Base-by-base conservation (phyloP, 768 basidiomycete genomes). In the Hemileccinum impolitum region DNA sequence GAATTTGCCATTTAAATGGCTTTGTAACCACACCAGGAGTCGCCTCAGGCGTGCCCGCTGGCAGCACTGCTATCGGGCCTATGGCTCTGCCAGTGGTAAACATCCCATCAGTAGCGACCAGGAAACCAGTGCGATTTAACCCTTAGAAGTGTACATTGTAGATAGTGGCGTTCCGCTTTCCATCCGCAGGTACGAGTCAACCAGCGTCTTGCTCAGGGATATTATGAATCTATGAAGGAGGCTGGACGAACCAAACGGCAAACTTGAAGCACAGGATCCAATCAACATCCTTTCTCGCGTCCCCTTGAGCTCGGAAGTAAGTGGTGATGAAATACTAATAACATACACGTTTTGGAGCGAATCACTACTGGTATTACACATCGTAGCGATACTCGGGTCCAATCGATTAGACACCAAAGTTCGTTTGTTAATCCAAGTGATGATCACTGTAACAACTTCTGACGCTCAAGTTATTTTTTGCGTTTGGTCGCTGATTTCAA, bases 401-500 rank as follows among this genome's bases (percentile, higher is more conserved):
- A 35, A 47, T 44, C n/a, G 39, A 21, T 14, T 34, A 49, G 3
- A 59, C 31, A 31, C 28, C 26, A 50, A 23, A n/a, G 37, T 32
- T 38, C 25, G n/a, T 32, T 43, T 39, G 18, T 30, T 31, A 18
- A 25, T 26, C 25, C 12, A 14, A 38, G 36, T n/a, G 14, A 43
- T 15, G 28, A 26, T 45, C 17, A 39, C 19, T n/a, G 23, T 23
- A 30, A n/a, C 5, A 40, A 8, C 19, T 18, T 36, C 17, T 21
- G 3, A 28, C 17, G 31, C 7, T 45, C 25, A 6, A 17, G 25
- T 64, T 52, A 74, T 54, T 71, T 74, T 63, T 69, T 73, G 56
- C 72, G 71, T 56, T 73, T 73, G 35, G 62, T 56, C 17, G 56
- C 72, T 74, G 45, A 26, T 47, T 30, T n/a, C 18, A 21, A 39